Conservation (phyloP, 2,329 filamentous ascomycete genomes). For the Hypoxylon sp. region DNA sequence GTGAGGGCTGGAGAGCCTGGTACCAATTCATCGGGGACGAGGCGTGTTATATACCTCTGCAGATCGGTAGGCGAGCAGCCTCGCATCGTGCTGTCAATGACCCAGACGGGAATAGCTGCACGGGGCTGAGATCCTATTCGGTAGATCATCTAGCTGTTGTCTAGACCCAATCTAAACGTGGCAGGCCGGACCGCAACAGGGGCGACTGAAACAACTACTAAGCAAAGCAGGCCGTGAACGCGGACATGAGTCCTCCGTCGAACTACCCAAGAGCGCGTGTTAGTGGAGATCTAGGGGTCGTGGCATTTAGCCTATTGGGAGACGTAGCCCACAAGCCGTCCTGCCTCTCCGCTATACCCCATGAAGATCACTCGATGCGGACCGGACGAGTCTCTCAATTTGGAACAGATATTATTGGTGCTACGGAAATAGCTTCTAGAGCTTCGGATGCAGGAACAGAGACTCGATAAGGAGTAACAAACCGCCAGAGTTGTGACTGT, state of each 20-base stretch:
- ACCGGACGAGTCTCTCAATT: constrained; percentile 5
- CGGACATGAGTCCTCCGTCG: constrained; percentile 35
- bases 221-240: constrained; percentile 18
- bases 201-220: constrained; percentile 14
- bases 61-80: constrained; percentile 1
- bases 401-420: constrained; percentile 14
- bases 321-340: constrained; percentile 4
- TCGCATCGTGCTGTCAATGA: constrained; percentile 12
- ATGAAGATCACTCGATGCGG: constrained; percentile 8
- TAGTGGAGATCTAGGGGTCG: constrained; percentile 13
- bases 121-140: constrained; percentile 24
- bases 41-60: constrained; percentile 21
- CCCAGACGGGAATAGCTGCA: constrained; percentile 13
- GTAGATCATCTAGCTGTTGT: constrained; percentile 23
- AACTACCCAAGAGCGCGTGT: constrained; percentile 18
- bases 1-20: background rate
- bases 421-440: constrained; percentile 4
- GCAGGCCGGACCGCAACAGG: constrained; percentile 34
- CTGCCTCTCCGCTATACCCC: constrained; percentile 14
- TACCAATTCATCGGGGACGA: background rate
- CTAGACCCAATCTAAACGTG: constrained; percentile 39
- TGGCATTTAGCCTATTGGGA: constrained; percentile 40
- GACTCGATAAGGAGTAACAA: constrained; percentile 3
- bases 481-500: background rate
- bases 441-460: constrained; percentile 11